Evolutionary conservation across 2,329 filamentous ascomycete genomes (phyloP).

Genomic region (Gremmenia infestans): DNA sequence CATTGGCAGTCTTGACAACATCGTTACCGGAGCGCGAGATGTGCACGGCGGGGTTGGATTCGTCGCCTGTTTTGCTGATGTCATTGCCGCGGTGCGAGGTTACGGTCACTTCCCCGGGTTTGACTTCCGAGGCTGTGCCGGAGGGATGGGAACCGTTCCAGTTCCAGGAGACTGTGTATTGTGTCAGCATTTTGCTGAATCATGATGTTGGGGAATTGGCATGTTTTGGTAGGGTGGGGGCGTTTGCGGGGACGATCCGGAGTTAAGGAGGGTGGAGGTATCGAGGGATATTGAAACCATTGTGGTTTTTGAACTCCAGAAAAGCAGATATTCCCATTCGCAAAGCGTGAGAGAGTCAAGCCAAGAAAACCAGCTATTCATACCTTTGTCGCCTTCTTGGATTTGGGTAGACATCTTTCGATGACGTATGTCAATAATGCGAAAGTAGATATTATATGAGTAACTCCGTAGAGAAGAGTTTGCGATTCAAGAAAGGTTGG

Average conservation of each 20-base stretch:
- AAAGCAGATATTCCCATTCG: neutral
- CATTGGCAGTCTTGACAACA: constrained; percentile 58
- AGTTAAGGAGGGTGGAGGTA: neutral
- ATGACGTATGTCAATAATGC: constrained; percentile 10
- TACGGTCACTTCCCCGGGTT: constrained; percentile 55
- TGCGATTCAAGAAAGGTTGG: constrained; percentile 15
- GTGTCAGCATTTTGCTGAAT: constrained; percentile 1
- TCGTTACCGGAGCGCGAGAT: constrained; percentile 56
- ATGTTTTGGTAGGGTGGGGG: neutral
- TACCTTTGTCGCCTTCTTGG: constrained; percentile 48
- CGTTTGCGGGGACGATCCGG: neutral
- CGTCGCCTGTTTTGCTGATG: constrained; percentile 57
- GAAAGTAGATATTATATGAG: neutral
- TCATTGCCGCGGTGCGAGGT: constrained; percentile 58
- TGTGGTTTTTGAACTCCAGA: neutral
- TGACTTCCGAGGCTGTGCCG: constrained; percentile 54
- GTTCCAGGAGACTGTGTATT: constrained; percentile 53
- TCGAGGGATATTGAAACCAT: neutral
- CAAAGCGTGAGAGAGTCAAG: neutral
- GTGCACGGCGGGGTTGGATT: constrained; percentile 56
- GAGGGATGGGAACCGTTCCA: constrained; percentile 51
- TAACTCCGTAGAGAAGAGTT: neutral
- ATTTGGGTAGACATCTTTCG: constrained; percentile 40
- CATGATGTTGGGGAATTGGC: neutral
- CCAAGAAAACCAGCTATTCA: constrained; percentile 14